Evolutionary conservation across 2,329 filamentous ascomycete genomes (phyloP).

Genomic region (Taxawa tesnikishii): DNA sequence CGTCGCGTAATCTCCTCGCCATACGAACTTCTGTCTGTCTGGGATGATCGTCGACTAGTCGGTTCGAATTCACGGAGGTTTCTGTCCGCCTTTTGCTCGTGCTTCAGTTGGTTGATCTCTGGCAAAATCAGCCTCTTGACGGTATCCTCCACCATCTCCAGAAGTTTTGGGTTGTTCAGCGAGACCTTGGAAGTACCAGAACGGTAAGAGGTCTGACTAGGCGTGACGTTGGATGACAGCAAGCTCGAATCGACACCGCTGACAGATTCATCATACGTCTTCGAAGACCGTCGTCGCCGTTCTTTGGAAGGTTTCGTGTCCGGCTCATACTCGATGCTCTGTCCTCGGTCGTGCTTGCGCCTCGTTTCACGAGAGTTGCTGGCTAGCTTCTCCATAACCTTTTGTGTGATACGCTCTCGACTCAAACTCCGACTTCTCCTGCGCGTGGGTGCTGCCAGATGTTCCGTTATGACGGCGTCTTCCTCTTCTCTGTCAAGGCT

Average conservation of each 20-base stretch:
- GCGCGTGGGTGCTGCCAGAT: constrained; percentile 46
- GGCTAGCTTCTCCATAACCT: constrained; percentile 55
- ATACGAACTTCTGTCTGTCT: constrained; percentile 41
- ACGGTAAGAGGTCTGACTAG: constrained; percentile 45
- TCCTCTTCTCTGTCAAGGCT: constrained; percentile 28
- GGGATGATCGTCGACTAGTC: constrained; percentile 50
- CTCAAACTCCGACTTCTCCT: constrained; percentile 52
- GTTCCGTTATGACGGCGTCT: constrained; percentile 20
- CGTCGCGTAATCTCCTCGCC: constrained; percentile 41
- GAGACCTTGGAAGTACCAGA: constrained; percentile 49
- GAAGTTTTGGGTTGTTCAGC: constrained; percentile 81
- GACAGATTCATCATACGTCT: constrained; percentile 35
- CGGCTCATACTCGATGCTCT: constrained; percentile 20
- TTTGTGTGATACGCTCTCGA: constrained; percentile 54
- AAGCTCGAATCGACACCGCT: constrained; percentile 50
- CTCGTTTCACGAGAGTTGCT: constrained; percentile 28
- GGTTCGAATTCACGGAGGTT: constrained; percentile 57
- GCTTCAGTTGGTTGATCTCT: constrained; percentile 81
- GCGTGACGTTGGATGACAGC: constrained; percentile 43
- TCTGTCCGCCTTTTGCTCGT: constrained; percentile 70
- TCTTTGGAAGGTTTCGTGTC: constrained; percentile 17
- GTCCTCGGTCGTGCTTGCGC: constrained; percentile 13
- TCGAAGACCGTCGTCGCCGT: constrained; percentile 24
- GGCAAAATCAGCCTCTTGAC: constrained; percentile 83
- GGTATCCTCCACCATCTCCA: constrained; percentile 87